These are phyloP conservation scores for Penicillium lividum DNA, from an alignment of 495 filamentous ascomycete genomes.

Conservation along the genomic window DNA sequence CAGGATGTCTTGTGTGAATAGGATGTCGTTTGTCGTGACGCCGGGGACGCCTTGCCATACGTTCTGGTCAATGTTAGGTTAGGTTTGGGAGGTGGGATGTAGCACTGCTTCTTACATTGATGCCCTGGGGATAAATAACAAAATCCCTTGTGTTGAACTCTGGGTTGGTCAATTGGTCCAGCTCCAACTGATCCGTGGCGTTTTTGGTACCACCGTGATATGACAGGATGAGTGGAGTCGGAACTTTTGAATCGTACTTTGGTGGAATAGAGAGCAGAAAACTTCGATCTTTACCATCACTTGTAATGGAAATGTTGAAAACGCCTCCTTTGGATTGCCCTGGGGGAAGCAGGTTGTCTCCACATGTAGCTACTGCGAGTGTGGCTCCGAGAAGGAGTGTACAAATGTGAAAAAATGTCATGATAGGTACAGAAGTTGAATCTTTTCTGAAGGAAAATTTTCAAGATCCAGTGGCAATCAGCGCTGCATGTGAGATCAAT, in stretches of 20 bases:
- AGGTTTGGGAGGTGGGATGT: too few species aligned
- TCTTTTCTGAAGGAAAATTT: too few species aligned
- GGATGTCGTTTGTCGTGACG: not conserved
- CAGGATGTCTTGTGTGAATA: slow-evolving; percentile 5
- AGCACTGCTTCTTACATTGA: slow-evolving; percentile 1
- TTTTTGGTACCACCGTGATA: slow-evolving; percentile 3
- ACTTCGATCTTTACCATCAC: slow-evolving; percentile 1
- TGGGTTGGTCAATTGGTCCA: slow-evolving; percentile 8
- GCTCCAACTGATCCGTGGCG: not conserved
- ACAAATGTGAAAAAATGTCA: not conserved
- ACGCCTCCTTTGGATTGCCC: not conserved
- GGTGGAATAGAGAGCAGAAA: slow-evolving; percentile 3
- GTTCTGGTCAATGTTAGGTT: not conserved
- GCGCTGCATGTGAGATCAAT: too few species aligned
- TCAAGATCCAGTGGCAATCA: too few species aligned
- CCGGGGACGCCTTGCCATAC: slow-evolving; percentile 10
- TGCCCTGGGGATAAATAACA: slow-evolving; percentile 5
- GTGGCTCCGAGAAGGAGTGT: not conserved
- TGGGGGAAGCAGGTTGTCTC: not conserved
- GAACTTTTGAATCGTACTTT: not conserved
- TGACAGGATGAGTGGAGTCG: slow-evolving; percentile 2
- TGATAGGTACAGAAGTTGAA: not conserved
- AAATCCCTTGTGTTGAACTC: not conserved
- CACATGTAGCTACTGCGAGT: not conserved
- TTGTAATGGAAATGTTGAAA: slow-evolving; percentile 3